Evolutionary conservation across 2,329 filamentous ascomycete genomes (phyloP), one percentile per base, ranked within the genome.

Genomic region (Phoma sp.): DNA sequence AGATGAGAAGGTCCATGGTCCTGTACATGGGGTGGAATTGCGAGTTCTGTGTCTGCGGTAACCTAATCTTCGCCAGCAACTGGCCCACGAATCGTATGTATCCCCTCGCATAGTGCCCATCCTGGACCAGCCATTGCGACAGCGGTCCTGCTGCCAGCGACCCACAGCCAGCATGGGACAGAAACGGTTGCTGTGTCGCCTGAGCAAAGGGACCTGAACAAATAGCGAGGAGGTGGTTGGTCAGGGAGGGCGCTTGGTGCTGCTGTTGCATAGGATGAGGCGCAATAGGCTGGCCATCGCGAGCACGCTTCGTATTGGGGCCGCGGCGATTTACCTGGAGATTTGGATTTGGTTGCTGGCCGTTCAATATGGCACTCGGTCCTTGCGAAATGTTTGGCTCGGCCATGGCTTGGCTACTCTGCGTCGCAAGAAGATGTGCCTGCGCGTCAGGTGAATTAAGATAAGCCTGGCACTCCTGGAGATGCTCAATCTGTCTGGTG

Each of bases 71-170:
- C 31, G 83, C 78, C 25, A 91, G 82, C 7, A 90, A 74, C n/a
- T 81, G 78, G 8, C 87, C 87, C 21, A 87, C 83, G 63, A 89
- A 90, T 24, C 83, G 81, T 63, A 90, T 83, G 74, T 91, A 90
- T 45, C 84, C 84, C 60, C 89, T 86, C 31, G 88, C 85, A 74
- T 91, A 89, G 55, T 91, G 82, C 8, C 86, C 80, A 73, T 91
- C 88, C 72, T 90, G 88, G 12, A 85, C 84, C 38, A 92, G 84
- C 89, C 89, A 92, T 71, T 82, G 80, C 19, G 83, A 82, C 10
- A 91, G 77, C 1, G 80, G 75, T 0, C 78, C 67, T 43, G 84
- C 84, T 17, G 83, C 77, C 17, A 89, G 77, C 0, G 81, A 83
- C 21, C 89, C 88, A 51, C 81, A 78, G 13, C 88, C 88, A 6